Conservation (phyloP, 352 stramenopile genomes). For the Pseudoperonospora humuli region DNA sequence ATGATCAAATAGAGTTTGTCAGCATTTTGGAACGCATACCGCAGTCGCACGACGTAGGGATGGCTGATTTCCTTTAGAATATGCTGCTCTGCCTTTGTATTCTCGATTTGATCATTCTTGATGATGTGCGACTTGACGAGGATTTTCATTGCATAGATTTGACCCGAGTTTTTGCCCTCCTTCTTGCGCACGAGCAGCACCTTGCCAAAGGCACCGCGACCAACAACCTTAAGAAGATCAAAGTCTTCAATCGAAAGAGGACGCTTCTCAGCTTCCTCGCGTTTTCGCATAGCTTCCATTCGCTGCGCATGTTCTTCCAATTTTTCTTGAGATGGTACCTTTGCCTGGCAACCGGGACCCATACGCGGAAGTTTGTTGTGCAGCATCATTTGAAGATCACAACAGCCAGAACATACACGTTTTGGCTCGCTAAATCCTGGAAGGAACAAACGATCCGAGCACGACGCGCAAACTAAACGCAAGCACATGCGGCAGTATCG, state of each 20-base stretch:
- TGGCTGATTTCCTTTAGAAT: constrained; percentile 88
- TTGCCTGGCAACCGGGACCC: constrained; percentile 18
- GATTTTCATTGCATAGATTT: constrained; percentile 94
- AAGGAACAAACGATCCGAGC: constrained; percentile 79
- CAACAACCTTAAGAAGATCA: constrained; percentile 92
- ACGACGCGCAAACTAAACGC: constrained; percentile 75
- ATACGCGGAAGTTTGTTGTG: constrained; percentile 79
- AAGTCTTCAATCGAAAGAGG: constrained; percentile 90
- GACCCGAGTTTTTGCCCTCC: constrained; percentile 67
- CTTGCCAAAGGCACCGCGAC: constrained; percentile 93
- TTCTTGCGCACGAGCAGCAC: constrained; percentile 92
- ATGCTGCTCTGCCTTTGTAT: constrained; percentile 86
- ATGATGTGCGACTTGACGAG: constrained; percentile 90
- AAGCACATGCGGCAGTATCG: constrained; percentile 85
- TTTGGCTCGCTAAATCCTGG: constrained; percentile 84
- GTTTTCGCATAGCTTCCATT: constrained; percentile 75
- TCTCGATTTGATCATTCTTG: constrained; percentile 91
- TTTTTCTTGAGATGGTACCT: constrained; percentile 47
- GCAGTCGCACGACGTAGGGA: constrained; percentile 78
- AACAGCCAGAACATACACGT: constrained; percentile 77
- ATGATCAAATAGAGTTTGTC: constrained; percentile 96
- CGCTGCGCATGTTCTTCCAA: constrained; percentile 52
- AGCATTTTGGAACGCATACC: constrained; percentile 83
- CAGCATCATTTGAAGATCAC: constrained; percentile 83
- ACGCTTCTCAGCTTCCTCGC: constrained; percentile 63